A percentile compares a stretch with the other conserved stretches of the same genome.
Evolutionary conservation across 371 early-diverging fungal genomes (phyloP).

Genomic region (Mucor piriformis): DNA sequence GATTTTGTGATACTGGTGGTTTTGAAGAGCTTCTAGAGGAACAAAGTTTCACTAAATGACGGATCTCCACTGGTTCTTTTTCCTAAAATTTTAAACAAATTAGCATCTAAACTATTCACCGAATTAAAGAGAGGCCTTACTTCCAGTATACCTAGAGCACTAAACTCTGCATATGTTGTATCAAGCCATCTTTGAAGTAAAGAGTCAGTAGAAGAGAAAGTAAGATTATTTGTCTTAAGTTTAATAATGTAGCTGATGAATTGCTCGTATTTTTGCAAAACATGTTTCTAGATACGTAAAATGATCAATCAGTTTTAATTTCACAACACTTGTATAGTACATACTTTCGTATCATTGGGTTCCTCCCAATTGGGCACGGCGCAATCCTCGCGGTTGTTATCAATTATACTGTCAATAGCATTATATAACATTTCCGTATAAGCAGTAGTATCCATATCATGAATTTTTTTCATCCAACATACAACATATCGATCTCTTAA

Average conservation of each 20-base stretch:
- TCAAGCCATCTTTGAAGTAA: conserved; percentile 50
- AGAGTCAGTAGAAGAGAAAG: conserved; percentile 42
- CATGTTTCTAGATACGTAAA: conserved; percentile 24
- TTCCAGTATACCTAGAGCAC: conserved; percentile 30
- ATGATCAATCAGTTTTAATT: neutral
- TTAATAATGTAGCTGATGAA: conserved; percentile 46
- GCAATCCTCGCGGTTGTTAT: conserved; percentile 33
- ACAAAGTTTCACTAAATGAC: conserved; percentile 37
- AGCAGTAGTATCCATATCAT: conserved; percentile 38
- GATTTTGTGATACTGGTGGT: neutral
- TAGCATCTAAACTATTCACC: neutral
- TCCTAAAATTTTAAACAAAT: conserved; percentile 20
- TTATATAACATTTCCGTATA: conserved; percentile 40
- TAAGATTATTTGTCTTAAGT: conserved; percentile 40
- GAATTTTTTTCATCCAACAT: conserved; percentile 42
- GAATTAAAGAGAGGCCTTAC: conserved; percentile 8
- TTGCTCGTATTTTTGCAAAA: conserved; percentile 41
- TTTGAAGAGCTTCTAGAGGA: conserved; percentile 17
- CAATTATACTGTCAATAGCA: conserved; percentile 38
- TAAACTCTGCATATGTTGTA: conserved; percentile 34
- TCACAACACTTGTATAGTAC: neutral
- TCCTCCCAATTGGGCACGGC: conserved; percentile 30
- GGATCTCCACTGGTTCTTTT: conserved; percentile 35
- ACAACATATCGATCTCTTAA: conserved; percentile 45
- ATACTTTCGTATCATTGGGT: conserved; percentile 33